Percentiles rank a stretch among this genome's conserved stretches.
phyloP scores from a whole-genome alignment of 352 stramenopile genomes.

The Phytophthora multivora region DNA sequence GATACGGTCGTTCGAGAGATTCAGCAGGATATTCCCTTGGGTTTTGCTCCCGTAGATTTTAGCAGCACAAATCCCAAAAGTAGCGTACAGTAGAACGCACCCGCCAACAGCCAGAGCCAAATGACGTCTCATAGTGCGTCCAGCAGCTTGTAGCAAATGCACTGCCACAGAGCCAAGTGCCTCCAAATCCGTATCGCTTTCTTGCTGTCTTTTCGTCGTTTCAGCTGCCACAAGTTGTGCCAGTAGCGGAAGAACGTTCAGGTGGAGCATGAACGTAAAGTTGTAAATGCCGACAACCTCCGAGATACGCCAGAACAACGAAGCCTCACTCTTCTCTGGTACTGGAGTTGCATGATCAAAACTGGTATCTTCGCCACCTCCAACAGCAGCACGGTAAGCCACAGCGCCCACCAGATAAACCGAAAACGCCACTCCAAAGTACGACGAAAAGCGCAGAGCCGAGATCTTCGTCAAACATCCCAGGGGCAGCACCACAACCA shows the following conservation, averaged over 20 bases:
- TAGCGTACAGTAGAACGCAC: slow-evolving; percentile 64
- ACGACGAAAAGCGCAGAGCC: slow-evolving; percentile 74
- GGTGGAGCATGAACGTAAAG: slow-evolving; percentile 83
- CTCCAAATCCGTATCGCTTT: slow-evolving; percentile 13
- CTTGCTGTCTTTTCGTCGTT: slow-evolving; percentile 10
- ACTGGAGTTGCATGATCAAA: neutral
- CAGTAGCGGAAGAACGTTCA: slow-evolving; percentile 80
- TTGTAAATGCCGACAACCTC: slow-evolving; percentile 84
- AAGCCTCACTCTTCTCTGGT: slow-evolving; percentile 1
- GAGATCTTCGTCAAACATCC: slow-evolving; percentile 77
- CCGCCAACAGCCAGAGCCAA: slow-evolving; percentile 48
- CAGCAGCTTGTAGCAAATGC: slow-evolving; percentile 27
- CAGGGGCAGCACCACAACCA: slow-evolving; percentile 65
- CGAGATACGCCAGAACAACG: slow-evolving; percentile 53
- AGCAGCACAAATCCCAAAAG: slow-evolving; percentile 63
- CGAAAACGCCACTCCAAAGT: slow-evolving; percentile 72
- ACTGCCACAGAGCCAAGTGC: slow-evolving; percentile 4
- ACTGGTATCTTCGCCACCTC: neutral
- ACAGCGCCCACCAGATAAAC: slow-evolving; percentile 73
- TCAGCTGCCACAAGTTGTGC: slow-evolving; percentile 54
- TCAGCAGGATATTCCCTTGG: slow-evolving; percentile 79
- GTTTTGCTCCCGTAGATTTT: slow-evolving; percentile 67
- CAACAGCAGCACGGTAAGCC: slow-evolving; percentile 50
- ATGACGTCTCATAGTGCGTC: slow-evolving; percentile 47
- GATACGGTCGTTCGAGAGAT: slow-evolving; percentile 71